Percentiles rank a stretch among this genome's conserved stretches.
Evolutionary conservation across 768 basidiomycete species (phyloP).

Genomic region (Mycena maculata): DNA sequence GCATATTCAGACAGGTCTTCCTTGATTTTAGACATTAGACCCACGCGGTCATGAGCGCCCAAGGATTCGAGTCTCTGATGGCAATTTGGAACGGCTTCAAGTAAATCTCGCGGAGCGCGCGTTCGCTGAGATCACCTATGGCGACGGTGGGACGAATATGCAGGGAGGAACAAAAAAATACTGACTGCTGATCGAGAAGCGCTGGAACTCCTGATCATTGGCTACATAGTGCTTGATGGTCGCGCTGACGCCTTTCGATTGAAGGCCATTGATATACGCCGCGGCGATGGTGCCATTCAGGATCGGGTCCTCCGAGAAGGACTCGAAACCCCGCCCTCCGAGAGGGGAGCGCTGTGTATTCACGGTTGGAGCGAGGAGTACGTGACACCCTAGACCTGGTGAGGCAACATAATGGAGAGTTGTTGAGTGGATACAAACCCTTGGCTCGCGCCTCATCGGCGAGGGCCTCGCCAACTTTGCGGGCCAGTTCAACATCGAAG

Average conservation of each 20-base stretch:
- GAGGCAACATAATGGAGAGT: neutral
- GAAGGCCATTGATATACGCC: slow-evolving; percentile 72
- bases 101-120: slow-evolving; percentile 76
- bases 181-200: slow-evolving; percentile 61
- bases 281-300: slow-evolving; percentile 67
- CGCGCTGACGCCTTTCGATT: slow-evolving; percentile 66
- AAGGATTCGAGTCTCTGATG: slow-evolving; percentile 63
- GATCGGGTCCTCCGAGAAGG: slow-evolving; percentile 72
- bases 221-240: slow-evolving; percentile 75
- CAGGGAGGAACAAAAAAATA: neutral
- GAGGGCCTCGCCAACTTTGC: slow-evolving; percentile 60
- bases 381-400: slow-evolving; percentile 49
- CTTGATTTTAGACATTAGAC: slow-evolving; percentile 27
- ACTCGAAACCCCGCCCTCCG: slow-evolving; percentile 70
- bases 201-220: slow-evolving; percentile 73
- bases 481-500: slow-evolving; percentile 63
- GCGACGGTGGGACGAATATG: neutral
- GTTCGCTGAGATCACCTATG: slow-evolving; percentile 61
- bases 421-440: slow-evolving; percentile 38
- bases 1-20: neutral
- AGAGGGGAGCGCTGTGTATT: slow-evolving; percentile 73
- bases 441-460: slow-evolving; percentile 66
- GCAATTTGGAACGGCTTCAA: slow-evolving; percentile 73
- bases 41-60: slow-evolving; percentile 71
- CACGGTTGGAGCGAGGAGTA: slow-evolving; percentile 72